phyloP scores from a whole-genome alignment of 495 filamentous ascomycete genomes.

The Chlorociboria aeruginascens region DNA sequence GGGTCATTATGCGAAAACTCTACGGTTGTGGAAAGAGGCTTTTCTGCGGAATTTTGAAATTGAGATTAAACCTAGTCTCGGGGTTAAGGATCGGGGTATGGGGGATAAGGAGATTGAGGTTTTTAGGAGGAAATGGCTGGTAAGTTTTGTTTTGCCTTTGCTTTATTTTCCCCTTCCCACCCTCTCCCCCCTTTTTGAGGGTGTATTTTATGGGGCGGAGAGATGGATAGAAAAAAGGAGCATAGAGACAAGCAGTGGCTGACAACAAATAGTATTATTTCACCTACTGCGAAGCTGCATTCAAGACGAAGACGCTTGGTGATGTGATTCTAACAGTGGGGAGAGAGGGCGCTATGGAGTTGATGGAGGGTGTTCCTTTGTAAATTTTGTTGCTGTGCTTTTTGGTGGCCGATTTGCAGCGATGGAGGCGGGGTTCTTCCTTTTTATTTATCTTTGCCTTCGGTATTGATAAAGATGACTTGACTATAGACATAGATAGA shows the following conservation, averaged over 20 bases:
- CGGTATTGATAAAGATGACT: too few species aligned
- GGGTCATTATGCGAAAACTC: constrained; percentile 51
- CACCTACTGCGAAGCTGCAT: constrained; percentile 60
- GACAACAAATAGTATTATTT: constrained; percentile 48
- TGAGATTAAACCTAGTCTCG: constrained; percentile 41
- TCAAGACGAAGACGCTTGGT: constrained; percentile 54
- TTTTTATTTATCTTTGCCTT: too few species aligned
- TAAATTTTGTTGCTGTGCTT: constrained; percentile 16
- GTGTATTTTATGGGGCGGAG: too few species aligned
- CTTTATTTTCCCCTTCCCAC: neutral
- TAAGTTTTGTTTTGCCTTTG: constrained; percentile 16
- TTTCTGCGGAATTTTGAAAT: constrained; percentile 49
- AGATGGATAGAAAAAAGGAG: neutral
- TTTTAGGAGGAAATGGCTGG: constrained; percentile 58
- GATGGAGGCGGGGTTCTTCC: too few species aligned
- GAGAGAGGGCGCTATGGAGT: constrained; percentile 51
- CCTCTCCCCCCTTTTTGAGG: too few species aligned
- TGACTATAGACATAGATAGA: too few species aligned
- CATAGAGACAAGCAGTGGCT: neutral
- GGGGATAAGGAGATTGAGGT: constrained; percentile 45
- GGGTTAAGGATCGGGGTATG: constrained; percentile 40
- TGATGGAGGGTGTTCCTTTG: constrained; percentile 54
- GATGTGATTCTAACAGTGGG: constrained; percentile 59
- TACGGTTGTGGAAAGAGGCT: constrained; percentile 53
- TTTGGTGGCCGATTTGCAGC: too few species aligned